Conservation (phyloP, 768 basidiomycete genomes). For the Mycena leptocephala region DNA sequence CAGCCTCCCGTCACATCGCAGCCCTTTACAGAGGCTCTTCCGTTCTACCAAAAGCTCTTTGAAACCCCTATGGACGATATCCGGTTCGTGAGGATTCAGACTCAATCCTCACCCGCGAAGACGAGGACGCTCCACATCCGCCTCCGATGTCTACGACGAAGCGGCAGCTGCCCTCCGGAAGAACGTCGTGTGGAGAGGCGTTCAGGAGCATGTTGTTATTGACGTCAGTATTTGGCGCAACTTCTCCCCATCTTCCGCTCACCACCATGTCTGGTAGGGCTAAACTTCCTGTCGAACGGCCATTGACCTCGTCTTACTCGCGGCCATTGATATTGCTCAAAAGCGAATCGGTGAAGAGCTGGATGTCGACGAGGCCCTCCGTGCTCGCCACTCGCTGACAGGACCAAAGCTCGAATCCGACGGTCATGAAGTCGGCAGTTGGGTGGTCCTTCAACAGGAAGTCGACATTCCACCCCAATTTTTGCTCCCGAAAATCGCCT, state of each 20-base stretch:
- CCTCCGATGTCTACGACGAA: no score
- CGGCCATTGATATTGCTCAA: not conserved
- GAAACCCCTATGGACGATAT: no score
- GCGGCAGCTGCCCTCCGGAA: no score
- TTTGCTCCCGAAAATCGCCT: not conserved
- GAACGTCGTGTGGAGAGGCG: not conserved
- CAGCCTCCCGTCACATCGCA: not conserved
- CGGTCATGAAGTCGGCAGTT: not conserved
- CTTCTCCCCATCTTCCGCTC: not conserved
- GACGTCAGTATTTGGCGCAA: constrained; percentile 2
- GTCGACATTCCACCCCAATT: not conserved
- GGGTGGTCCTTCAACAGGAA: constrained; percentile 3
- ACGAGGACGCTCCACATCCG: no score
- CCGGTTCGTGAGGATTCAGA: no score
- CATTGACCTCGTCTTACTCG: not conserved
- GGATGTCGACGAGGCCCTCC: not conserved
- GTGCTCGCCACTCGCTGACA: not conserved
- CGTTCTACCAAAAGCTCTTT: not conserved
- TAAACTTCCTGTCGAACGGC: not conserved
- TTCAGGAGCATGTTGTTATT: not conserved
- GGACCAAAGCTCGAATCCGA: not conserved
- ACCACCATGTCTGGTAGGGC: not conserved
- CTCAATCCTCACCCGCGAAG: no score
- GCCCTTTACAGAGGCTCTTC: not conserved
- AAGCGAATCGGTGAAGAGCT: not conserved